A percentile compares a stretch with the other conserved stretches of the same genome.
phyloP scores from a whole-genome alignment of 306 rosid species.

The Castanopsis chinensis region DNA sequence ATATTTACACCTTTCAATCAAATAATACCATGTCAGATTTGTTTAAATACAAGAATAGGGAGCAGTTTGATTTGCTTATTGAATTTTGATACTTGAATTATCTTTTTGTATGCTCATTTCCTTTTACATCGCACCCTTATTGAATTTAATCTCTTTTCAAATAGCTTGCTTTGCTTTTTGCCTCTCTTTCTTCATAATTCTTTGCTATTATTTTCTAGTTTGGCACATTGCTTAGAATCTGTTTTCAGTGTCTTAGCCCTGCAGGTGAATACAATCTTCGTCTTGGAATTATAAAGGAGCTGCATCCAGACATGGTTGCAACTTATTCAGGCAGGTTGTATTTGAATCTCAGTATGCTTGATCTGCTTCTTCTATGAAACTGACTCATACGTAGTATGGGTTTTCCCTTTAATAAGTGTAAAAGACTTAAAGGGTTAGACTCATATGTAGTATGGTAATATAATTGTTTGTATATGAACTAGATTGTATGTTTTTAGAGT shows the following conservation, averaged over 20 bases:
- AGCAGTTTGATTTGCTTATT: too few species aligned
- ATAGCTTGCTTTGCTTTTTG: not conserved
- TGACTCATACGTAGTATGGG: not conserved
- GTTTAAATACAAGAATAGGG: too few species aligned
- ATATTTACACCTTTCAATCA: too few species aligned
- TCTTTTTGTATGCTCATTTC: too few species aligned
- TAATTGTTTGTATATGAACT: not conserved
- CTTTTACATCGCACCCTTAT: too few species aligned
- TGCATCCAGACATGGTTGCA: slow-evolving; percentile 99
- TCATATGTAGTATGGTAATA: not conserved
- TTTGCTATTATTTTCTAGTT: slow-evolving; percentile 17
- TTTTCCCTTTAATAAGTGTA: too few species aligned
- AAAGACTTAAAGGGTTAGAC: too few species aligned
- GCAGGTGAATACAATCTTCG: slow-evolving; percentile 99
- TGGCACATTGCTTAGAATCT: slow-evolving; percentile 21
- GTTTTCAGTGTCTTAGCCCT: slow-evolving; percentile 90
- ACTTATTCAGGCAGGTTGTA: slow-evolving; percentile 97
- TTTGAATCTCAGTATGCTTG: slow-evolving; percentile 26
- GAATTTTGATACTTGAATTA: too few species aligned
- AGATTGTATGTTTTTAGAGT: not conserved
- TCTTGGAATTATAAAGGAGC: slow-evolving; percentile 90
- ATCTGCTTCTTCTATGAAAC: slow-evolving; percentile 21
- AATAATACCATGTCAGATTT: too few species aligned
- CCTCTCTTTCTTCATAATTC: not conserved
- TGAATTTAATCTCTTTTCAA: not conserved